Conservation (phyloP, 305 asterid species). For the Fraxinus floribunda region DNA sequence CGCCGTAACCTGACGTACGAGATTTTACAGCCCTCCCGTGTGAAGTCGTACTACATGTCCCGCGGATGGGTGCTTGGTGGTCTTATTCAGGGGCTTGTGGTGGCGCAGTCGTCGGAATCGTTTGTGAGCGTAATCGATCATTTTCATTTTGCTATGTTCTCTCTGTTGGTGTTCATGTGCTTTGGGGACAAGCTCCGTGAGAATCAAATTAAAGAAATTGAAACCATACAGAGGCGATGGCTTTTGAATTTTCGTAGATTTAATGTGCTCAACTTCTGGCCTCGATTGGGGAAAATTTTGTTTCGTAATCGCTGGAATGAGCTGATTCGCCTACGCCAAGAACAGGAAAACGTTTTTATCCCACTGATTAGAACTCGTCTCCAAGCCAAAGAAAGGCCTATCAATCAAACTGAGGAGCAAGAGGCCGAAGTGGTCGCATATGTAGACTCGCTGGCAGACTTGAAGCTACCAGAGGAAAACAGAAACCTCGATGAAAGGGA, state of each 20-base stretch:
- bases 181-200: slow-evolving; percentile 67
- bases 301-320: slow-evolving; percentile 53
- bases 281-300: slow-evolving; percentile 49
- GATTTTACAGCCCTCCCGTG: slow-evolving; percentile 63
- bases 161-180: slow-evolving; percentile 66
- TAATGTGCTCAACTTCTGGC: slow-evolving; percentile 45
- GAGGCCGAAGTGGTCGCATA: slow-evolving; percentile 28
- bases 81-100: slow-evolving; percentile 36
- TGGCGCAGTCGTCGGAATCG: slow-evolving; percentile 15
- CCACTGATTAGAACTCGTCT: slow-evolving; percentile 61
- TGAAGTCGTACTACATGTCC: slow-evolving; percentile 45
- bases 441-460: slow-evolving; percentile 43
- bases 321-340: slow-evolving; percentile 34
- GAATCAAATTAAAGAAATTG: slow-evolving; percentile 51
- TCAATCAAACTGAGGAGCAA: not conserved
- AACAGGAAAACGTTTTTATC: slow-evolving; percentile 41
- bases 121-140: slow-evolving; percentile 50
- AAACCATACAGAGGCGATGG: slow-evolving; percentile 33
- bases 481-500: slow-evolving; percentile 42
- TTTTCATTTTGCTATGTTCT: slow-evolving; percentile 67
- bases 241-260: slow-evolving; percentile 35
- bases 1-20: slow-evolving; percentile 72
- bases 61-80: slow-evolving; percentile 59
- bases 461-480: slow-evolving; percentile 40
- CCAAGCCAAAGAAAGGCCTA: slow-evolving; percentile 23